Evolutionary conservation across 345 rosid genomes (phyloP), one percentile per base, ranked within the genome.

Genomic region (Pugionium dolabratum): DNA sequence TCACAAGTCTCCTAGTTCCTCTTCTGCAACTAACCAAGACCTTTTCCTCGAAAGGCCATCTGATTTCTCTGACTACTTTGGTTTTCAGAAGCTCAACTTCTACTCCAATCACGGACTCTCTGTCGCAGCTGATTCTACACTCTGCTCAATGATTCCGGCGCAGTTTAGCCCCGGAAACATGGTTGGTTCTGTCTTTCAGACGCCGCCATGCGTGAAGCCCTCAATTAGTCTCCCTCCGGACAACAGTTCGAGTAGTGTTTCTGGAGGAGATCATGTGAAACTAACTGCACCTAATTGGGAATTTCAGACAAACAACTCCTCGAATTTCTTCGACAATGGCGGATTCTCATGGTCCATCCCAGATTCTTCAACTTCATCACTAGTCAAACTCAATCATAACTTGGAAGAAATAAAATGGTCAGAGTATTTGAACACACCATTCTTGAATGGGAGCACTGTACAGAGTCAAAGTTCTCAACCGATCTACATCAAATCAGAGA

Each of bases 21-120:
- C 84, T 6, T 50, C 72, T 9, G 74, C 86, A 8, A 68, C 71
- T 7, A 72, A 67, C 29, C 80, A 79, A 72, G 85, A 83, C 41
- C 76, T 81, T 56, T 80, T 77, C 74, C 56, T 75, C 2, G 86
- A 81, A 50, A 83, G 80, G 33, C 49, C 67, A 49, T 33, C 79
- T 49, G 89, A 82, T 75, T 70, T 81, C 59, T 51, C 66, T 26
- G 80, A 75, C 9, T 81, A 71, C 79, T 81, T 86, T 55, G 78
- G 86, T 55, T 78, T 82, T 44, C 95, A 83, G 71, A 85, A 85
- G 71, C 58, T 82, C 74, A 79, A 75, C 66, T 84, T 77, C 69
- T 77, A 61, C 39, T 76, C 79, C 52, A 66, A 59, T 40, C 67
- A 69, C 18, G 82, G 84, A 18, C 18, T 18, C 18, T 18, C 18